These are phyloP conservation scores for Xylaria sp. DNA, from an alignment of 2,329 filamentous ascomycete genomes.

Conservation along the genomic window DNA sequence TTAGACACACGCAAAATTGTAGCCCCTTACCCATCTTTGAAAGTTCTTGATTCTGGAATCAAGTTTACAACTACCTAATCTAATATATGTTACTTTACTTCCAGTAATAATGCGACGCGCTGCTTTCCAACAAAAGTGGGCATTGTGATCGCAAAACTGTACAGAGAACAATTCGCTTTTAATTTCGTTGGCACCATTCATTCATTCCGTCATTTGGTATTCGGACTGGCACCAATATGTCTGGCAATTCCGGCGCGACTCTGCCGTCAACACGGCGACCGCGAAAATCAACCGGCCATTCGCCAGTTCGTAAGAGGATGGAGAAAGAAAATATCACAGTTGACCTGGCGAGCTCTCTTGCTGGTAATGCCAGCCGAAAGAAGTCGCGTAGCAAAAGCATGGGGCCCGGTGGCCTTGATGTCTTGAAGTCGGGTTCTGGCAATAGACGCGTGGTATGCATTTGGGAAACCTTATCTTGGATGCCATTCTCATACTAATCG, in stretches of 20 bases:
- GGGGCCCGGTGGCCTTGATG: conserved; percentile 89
- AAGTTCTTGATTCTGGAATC: conserved; percentile 5
- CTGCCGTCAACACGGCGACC: conserved; percentile 67
- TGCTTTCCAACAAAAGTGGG: conserved; percentile 25
- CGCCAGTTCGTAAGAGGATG: conserved; percentile 63
- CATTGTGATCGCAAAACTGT: conserved; percentile 11
- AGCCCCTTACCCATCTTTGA: not conserved
- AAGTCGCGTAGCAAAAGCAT: conserved; percentile 96
- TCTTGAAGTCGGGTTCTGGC: conserved; percentile 77
- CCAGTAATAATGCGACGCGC: conserved; percentile 34
- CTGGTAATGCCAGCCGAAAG: conserved; percentile 61
- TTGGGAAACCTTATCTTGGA: not conserved
- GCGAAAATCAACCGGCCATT: conserved; percentile 77
- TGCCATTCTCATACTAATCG: conserved; percentile 20
- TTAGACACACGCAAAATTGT: conserved; percentile 1
- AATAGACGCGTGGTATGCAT: conserved; percentile 80
- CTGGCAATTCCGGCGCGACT: conserved; percentile 58
- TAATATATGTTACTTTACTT: conserved; percentile 10
- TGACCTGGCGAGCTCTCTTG: conserved; percentile 67
- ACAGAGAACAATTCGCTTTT: conserved; percentile 13
- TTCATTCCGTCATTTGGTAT: too few relatives aligned
- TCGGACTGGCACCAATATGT: conserved; percentile 52
- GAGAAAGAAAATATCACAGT: conserved; percentile 85
- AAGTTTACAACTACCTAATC: not conserved
- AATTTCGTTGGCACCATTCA: not conserved